phyloP scores from a whole-genome alignment of 768 basidiomycete species.

The Naganishia onofrii region DNA sequence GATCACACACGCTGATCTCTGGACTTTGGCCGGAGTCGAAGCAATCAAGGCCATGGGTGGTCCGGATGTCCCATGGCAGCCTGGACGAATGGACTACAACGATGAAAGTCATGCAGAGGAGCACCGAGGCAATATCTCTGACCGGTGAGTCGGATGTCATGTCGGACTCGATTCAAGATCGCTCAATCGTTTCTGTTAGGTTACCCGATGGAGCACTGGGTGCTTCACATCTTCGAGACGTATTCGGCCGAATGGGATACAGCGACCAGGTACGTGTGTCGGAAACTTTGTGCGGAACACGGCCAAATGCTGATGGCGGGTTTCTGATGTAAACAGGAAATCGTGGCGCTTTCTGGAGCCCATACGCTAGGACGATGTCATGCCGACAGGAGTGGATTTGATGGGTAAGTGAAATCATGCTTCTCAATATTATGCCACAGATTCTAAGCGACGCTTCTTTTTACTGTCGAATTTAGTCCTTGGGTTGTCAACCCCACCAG shows the following conservation, averaged over 20 bases:
- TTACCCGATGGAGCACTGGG: constrained; percentile 52
- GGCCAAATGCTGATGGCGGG: background rate
- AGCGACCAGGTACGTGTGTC: constrained; percentile 39
- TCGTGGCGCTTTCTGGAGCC: constrained; percentile 52
- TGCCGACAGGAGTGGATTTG: constrained; percentile 51
- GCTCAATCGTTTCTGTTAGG: constrained; percentile 25
- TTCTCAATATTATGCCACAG: constrained; percentile 26
- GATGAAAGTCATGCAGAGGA: constrained; percentile 42
- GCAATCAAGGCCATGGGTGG: constrained; percentile 50
- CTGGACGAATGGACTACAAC: constrained; percentile 51
- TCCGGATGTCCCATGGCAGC: constrained; percentile 50
- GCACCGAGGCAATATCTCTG: constrained; percentile 47
- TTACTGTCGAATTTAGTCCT: constrained; percentile 24
- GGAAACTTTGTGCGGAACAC: background rate
- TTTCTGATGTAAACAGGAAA: constrained; percentile 39
- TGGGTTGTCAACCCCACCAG: constrained; percentile 53
- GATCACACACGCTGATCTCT: constrained; percentile 50
- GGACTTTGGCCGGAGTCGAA: constrained; percentile 51
- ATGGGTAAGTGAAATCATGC: constrained; percentile 35
- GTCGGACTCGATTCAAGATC: constrained; percentile 14
- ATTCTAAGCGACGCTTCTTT: background rate
- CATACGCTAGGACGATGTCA: constrained; percentile 52
- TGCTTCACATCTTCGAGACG: constrained; percentile 49
- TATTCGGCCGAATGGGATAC: constrained; percentile 52
- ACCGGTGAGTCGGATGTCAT: constrained; percentile 30